Conservation (phyloP, 2,329 filamentous ascomycete species). For the Hymenoscyphus fraxineus region DNA sequence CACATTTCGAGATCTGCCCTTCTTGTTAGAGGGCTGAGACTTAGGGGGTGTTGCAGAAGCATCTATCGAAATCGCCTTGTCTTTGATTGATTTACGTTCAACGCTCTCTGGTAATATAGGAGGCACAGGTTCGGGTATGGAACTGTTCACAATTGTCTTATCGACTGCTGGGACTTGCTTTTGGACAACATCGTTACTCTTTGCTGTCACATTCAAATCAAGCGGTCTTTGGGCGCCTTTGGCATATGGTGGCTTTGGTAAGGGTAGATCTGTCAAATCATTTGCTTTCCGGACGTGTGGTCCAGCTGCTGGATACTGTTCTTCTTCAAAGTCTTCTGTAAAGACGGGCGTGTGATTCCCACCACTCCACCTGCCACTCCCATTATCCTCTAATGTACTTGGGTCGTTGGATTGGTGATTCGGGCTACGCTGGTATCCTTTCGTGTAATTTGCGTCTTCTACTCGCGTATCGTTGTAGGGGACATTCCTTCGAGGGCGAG, state of each 20-base stretch:
- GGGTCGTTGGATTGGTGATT: slow-evolving; percentile 17
- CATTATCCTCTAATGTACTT: slow-evolving; percentile 21
- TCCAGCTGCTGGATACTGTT: slow-evolving; percentile 37
- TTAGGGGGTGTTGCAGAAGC: slow-evolving; percentile 26
- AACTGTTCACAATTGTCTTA: slow-evolving; percentile 22
- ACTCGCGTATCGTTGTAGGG: slow-evolving; percentile 31
- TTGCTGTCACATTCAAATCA: slow-evolving; percentile 19
- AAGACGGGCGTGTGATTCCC: slow-evolving; percentile 52
- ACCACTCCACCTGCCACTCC: slow-evolving; percentile 27
- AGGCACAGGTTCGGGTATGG: slow-evolving; percentile 23
- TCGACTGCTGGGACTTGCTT: slow-evolving; percentile 18
- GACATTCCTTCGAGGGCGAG: slow-evolving; percentile 45
- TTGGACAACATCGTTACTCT: slow-evolving; percentile 21
- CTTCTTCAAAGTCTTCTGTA: slow-evolving; percentile 51
- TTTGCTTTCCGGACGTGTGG: slow-evolving; percentile 35
- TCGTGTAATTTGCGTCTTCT: slow-evolving; percentile 14
- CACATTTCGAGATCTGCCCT: slow-evolving; percentile 46
- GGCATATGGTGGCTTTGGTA: slow-evolving; percentile 32
- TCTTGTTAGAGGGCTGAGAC: slow-evolving; percentile 20
- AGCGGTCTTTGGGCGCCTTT: slow-evolving; percentile 24
- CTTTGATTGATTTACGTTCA: slow-evolving; percentile 12
- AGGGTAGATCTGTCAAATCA: slow-evolving; percentile 33
- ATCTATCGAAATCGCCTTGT: slow-evolving; percentile 29
- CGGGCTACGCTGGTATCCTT: slow-evolving; percentile 26
- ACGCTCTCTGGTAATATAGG: slow-evolving; percentile 27